Conservation (phyloP, 2,329 filamentous ascomycete species). For the Pyrenophora graminea region DNA sequence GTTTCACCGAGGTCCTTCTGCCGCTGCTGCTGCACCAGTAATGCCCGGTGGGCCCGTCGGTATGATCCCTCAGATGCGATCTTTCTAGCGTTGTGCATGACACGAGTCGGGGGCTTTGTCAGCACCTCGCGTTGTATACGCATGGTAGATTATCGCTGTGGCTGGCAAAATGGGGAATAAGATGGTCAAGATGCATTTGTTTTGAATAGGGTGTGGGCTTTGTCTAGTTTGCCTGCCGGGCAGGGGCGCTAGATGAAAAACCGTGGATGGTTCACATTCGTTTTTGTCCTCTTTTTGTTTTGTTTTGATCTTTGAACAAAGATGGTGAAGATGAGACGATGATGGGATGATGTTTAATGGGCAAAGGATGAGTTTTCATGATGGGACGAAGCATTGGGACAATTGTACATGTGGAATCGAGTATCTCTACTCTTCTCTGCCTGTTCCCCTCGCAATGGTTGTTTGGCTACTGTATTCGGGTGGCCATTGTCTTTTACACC, state of each 20-base stretch:
- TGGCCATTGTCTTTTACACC: background rate
- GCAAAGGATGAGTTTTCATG: background rate
- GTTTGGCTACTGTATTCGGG: conserved; percentile 2
- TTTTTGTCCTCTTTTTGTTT: background rate
- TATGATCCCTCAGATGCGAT: conserved; percentile 37
- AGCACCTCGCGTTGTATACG: conserved; percentile 2
- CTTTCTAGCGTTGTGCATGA: conserved; percentile 24
- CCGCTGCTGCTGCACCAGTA: conserved; percentile 23
- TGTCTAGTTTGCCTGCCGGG: conserved; percentile 1
- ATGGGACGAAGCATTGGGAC: background rate
- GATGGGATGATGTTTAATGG: conserved; percentile 7
- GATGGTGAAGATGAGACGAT: conserved; percentile 2
- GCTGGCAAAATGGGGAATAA: background rate
- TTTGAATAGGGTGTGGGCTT: background rate
- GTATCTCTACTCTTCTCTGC: conserved; percentile 9
- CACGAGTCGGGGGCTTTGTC: conserved; percentile 4
- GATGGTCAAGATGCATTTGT: background rate
- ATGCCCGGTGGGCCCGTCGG: conserved; percentile 26
- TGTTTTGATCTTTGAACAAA: background rate
- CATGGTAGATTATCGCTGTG: background rate
- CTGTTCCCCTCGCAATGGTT: conserved; percentile 3
- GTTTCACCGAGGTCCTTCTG: conserved; percentile 61
- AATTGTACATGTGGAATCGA: background rate
- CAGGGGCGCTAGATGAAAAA: background rate
- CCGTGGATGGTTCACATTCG: background rate